Base-by-base conservation (phyloP, 1,139 yeast species). In the Sugiyamaella neomexicana region DNA sequence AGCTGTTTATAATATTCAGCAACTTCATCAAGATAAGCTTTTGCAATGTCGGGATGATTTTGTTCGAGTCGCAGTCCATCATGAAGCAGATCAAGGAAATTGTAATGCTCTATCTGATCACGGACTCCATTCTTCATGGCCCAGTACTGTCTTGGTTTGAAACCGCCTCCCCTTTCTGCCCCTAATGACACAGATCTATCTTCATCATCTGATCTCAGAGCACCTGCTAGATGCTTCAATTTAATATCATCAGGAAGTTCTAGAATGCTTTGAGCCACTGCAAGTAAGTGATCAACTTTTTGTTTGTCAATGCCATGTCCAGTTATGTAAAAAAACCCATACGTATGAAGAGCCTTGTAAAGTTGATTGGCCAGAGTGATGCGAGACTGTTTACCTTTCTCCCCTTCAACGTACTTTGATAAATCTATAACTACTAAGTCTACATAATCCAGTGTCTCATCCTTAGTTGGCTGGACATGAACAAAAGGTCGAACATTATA, bases 81-180 rank as follows among this genome's bases (percentile, higher is more conserved):
- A 31, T 52, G 57, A 72, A 75, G 49, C 68, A 76, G 54, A 77
- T 76, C 99, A 55, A 95, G 77, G 69, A 89, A 91, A 66, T 91
- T 91, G 76, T 85, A 93, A 68, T 89, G 91, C 46, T 59, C 57
- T 50, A 78, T 79, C 10, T 75, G 68, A 52, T 77, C 81, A 13
- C 73, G 65, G 1, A 74, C 73, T 1, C 75, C 75, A 54, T 75
- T 72, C 37, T 74, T 71, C 68, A 76, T 52, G 3, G 55, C 47
- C 55, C 55, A 52, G 20, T 52, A 52, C 70, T 34, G 72, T 65
- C 80, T 31, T 6, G 81, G 81, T 58, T 78, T 78, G 63, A 68
- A 78, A 0, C 81, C 81, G 31, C 68, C 66, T 9, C 80, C 80
- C 47, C 80, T 66, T 57, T 77, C 80, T 10, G 77, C 79, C 0